These are phyloP conservation scores for Arabidopsis arenosa DNA, from an alignment of 345 rosid species.

Conservation along the genomic window DNA sequence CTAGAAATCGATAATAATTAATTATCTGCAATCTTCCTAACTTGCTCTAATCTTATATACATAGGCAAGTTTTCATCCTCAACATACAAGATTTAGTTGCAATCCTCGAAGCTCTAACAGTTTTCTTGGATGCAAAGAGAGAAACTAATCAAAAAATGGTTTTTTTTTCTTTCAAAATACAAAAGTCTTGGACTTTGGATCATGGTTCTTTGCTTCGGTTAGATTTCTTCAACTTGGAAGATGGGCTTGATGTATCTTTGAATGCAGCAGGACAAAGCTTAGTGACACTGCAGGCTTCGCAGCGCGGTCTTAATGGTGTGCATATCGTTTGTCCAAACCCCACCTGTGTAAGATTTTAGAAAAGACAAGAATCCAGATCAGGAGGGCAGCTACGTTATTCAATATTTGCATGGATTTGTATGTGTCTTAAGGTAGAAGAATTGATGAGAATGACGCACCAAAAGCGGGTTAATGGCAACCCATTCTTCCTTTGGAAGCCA, in stretches of 20 bases:
- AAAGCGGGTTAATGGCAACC: slow-evolving; percentile 89
- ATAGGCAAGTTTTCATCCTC: background rate
- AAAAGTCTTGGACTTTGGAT: slow-evolving; percentile 10
- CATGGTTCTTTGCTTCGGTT: slow-evolving; percentile 46
- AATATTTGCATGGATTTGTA: background rate
- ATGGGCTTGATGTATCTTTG: slow-evolving; percentile 69
- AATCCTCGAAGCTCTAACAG: background rate
- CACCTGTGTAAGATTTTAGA: slow-evolving; percentile 49
- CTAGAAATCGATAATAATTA: background rate
- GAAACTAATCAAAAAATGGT: slow-evolving; percentile 11
- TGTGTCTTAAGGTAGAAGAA: slow-evolving; percentile 1
- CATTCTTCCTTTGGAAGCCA: slow-evolving; percentile 99
- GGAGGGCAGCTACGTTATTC: background rate
- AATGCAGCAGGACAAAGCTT: slow-evolving; percentile 90
- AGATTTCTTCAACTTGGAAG: slow-evolving; percentile 61
- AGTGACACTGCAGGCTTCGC: slow-evolving; percentile 63
- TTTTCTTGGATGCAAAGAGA: slow-evolving; percentile 5
- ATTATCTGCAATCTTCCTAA: background rate
- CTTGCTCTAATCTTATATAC: background rate
- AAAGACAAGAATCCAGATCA: background rate
- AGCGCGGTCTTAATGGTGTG: slow-evolving; percentile 82
- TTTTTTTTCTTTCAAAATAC: background rate
- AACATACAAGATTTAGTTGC: slow-evolving; percentile 5
- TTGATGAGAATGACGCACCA: slow-evolving; percentile 54
- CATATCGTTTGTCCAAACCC: slow-evolving; percentile 96